These are phyloP conservation scores for Fusarium sp. DNA, from an alignment of 2,329 filamentous ascomycete genomes.

Conservation along the genomic window DNA sequence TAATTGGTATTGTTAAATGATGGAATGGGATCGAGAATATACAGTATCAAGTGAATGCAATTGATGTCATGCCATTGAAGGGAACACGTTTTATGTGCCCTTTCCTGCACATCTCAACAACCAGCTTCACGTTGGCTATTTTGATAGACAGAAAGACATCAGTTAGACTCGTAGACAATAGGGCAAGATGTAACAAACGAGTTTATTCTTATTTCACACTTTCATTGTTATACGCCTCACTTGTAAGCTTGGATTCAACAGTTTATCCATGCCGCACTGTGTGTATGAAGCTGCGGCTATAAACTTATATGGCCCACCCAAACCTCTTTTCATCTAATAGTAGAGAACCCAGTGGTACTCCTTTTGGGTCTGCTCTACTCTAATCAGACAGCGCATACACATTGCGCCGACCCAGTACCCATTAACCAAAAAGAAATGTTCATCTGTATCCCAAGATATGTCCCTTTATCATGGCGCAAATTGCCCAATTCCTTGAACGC, in stretches of 20 bases:
- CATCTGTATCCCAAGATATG: slow-evolving; percentile 25
- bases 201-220: neutral
- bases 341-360: slow-evolving; percentile 3
- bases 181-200: neutral
- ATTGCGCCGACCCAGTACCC: slow-evolving; percentile 19
- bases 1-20: neutral
- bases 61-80: neutral
- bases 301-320: neutral
- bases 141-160: neutral
- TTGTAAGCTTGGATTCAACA: neutral
- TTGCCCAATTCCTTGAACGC: slow-evolving; percentile 31
- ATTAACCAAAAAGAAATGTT: slow-evolving; percentile 1
- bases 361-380: slow-evolving; percentile 11
- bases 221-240: slow-evolving; percentile 12
- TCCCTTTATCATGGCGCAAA: slow-evolving; percentile 38
- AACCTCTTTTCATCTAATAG: slow-evolving; percentile 6
- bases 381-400: slow-evolving; percentile 23
- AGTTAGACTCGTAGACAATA: neutral
- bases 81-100: neutral
- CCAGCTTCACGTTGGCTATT: neutral
- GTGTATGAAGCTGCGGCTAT: slow-evolving; percentile 16
- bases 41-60: neutral
- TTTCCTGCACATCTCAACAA: neutral
- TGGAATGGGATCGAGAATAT: slow-evolving; percentile 7
- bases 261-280: neutral